Evolutionary conservation across 441 rosid genomes (phyloP).

Genomic region (Breynia disticha): DNA sequence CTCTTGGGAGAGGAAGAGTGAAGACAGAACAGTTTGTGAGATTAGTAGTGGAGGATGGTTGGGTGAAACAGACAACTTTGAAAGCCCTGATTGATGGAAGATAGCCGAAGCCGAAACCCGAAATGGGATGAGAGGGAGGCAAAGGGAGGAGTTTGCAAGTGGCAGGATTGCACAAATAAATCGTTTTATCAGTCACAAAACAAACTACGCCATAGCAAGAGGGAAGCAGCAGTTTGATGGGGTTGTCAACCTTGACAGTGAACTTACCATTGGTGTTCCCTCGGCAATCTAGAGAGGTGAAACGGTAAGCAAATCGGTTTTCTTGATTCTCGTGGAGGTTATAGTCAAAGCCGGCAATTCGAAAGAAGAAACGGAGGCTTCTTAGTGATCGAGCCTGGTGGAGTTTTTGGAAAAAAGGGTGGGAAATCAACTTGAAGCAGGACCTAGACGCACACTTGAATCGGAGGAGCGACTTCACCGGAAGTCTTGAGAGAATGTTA

Average conservation of each 20-base stretch:
- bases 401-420: not conserved
- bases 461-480: slow-evolving; percentile 1
- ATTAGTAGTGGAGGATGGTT: not conserved
- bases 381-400: not conserved
- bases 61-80: slow-evolving; percentile 6
- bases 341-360: not conserved
- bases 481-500: slow-evolving; percentile 7
- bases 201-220: slow-evolving; percentile 12
- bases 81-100: not conserved
- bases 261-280: not conserved
- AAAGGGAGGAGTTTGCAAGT: not conserved
- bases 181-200: slow-evolving; percentile 4
- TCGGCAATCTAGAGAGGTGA: not conserved
- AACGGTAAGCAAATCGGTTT: not conserved
- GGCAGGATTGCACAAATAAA: slow-evolving; percentile 10
- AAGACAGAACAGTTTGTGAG: slow-evolving; percentile 8
- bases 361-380: not conserved
- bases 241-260: slow-evolving; percentile 1
- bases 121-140: not conserved
- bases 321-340: not conserved
- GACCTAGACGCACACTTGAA: slow-evolving; percentile 9
- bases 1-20: not conserved
- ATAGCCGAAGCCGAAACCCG: slow-evolving; percentile 10
- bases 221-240: slow-evolving; percentile 12
- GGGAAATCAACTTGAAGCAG: slow-evolving; percentile 1